Percentiles rank a stretch among this genome's conserved stretches.
phyloP scores from a whole-genome alignment of 139 green algal species.

The Marvania coccoides region DNA sequence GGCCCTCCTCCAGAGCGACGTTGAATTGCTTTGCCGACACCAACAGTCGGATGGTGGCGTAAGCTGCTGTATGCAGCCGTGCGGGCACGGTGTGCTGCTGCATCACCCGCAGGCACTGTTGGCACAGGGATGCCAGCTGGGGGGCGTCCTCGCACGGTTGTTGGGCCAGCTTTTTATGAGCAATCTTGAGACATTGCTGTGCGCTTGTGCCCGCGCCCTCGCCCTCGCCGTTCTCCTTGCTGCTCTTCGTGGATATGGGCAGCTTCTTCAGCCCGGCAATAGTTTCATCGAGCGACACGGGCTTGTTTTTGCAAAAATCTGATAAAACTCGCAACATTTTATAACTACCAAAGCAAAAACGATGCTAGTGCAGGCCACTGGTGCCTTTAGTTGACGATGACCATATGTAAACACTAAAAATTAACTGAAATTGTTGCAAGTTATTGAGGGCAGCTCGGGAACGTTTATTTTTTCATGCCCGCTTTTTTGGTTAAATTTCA shows the following conservation, averaged over 20 bases:
- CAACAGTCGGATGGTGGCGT: slow-evolving; percentile 14
- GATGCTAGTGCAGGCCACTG: too few species aligned
- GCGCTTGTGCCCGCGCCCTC: background rate
- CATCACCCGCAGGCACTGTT: background rate
- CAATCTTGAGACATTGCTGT: background rate
- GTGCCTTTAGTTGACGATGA: too few species aligned
- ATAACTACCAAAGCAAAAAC: too few species aligned
- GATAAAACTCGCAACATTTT: too few species aligned
- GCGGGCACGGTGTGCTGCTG: background rate
- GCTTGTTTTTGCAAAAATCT: background rate
- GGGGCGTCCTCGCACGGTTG: background rate
- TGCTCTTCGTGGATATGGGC: background rate
- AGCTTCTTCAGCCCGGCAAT: background rate
- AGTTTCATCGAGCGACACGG: background rate
- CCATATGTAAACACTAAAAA: too few species aligned
- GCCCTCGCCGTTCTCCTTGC: slow-evolving; percentile 2
- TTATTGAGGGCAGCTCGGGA: too few species aligned
- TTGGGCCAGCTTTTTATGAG: background rate
- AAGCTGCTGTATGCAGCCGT: background rate
- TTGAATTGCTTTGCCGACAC: background rate
- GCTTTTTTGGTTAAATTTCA: too few species aligned
- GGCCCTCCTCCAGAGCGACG: background rate
- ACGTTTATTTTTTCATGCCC: too few species aligned
- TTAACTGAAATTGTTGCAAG: too few species aligned
- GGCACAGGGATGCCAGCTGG: background rate